Percentiles rank a stretch among this genome's conserved stretches.
phyloP scores from a whole-genome alignment of 2,329 filamentous ascomycete genomes.

The Cercospora sojina region DNA sequence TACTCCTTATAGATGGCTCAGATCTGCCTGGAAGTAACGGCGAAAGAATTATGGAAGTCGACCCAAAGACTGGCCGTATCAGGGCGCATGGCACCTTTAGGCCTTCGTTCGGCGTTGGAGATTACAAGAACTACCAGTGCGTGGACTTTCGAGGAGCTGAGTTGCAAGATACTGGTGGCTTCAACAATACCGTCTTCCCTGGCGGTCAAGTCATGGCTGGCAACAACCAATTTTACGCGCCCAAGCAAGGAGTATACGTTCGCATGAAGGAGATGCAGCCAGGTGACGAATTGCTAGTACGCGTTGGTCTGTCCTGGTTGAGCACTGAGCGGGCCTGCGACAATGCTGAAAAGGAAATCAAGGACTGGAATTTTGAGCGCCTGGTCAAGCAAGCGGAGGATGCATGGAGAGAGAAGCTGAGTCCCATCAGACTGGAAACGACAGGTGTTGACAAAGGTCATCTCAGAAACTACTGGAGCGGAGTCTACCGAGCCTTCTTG shows the following conservation, averaged over 20 bases:
- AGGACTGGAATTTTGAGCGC: slow-evolving; percentile 60
- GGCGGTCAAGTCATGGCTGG: slow-evolving; percentile 40
- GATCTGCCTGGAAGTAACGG: slow-evolving; percentile 56
- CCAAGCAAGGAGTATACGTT: slow-evolving; percentile 31
- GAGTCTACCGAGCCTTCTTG: slow-evolving; percentile 46
- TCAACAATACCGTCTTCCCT: slow-evolving; percentile 49
- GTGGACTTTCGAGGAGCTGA: slow-evolving; percentile 55
- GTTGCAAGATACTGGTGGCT: slow-evolving; percentile 58
- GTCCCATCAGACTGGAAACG: slow-evolving; percentile 39
- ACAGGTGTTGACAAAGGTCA: slow-evolving; percentile 38
- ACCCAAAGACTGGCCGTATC: slow-evolving; percentile 54
- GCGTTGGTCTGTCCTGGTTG: slow-evolving; percentile 69
- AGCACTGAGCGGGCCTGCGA: slow-evolving; percentile 63
- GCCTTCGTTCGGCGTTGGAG: slow-evolving; percentile 62
- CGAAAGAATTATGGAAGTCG: slow-evolving; percentile 52
- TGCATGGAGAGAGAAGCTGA: slow-evolving; percentile 43
- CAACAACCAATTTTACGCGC: slow-evolving; percentile 35
- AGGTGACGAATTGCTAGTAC: slow-evolving; percentile 56
- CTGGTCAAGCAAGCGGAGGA: slow-evolving; percentile 45
- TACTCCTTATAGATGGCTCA: slow-evolving; percentile 58
- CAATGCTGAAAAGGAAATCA: slow-evolving; percentile 66
- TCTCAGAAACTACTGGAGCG: slow-evolving; percentile 45
- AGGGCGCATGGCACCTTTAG: slow-evolving; percentile 57
- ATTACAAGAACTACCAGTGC: slow-evolving; percentile 59
- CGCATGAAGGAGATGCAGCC: slow-evolving; percentile 34